A percentile compares a stretch with the other conserved stretches of the same genome.
Conservation (phyloP, 129 eudicot species). For the Helianthus annuus region DNA sequence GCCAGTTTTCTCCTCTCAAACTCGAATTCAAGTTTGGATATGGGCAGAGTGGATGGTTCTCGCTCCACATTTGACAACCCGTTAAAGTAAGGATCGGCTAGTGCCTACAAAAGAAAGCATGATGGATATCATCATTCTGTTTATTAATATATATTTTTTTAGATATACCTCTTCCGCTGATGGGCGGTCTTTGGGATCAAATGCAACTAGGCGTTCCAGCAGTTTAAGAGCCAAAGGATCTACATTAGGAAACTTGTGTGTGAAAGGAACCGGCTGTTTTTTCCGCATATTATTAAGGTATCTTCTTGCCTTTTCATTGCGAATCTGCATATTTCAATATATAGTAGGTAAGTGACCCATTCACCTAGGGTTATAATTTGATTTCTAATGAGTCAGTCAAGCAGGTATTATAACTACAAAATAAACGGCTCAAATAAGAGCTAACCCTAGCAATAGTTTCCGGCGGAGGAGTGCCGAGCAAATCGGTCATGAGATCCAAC, state of each 20-base stretch:
- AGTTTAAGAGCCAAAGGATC: conserved; percentile 39
- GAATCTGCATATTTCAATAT: conserved; percentile 34
- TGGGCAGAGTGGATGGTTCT: conserved; percentile 78
- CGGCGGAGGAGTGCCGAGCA: conserved; percentile 43
- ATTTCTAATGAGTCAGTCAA: neutral
- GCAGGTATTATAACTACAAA: neutral
- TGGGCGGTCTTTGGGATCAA: conserved; percentile 41
- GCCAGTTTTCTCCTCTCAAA: conserved; percentile 80
- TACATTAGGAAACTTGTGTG: conserved; percentile 37
- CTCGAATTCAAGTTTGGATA: conserved; percentile 91
- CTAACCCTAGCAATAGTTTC: conserved; percentile 47
- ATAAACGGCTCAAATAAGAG: neutral
- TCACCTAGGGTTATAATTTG: neutral
- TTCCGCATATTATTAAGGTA: conserved; percentile 50
- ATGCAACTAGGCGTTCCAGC: conserved; percentile 34
- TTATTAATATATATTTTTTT: no score
- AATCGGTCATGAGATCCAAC: conserved; percentile 48
- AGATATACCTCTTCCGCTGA: conserved; percentile 43
- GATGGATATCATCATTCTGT: neutral
- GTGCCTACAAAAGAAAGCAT: conserved; percentile 48
- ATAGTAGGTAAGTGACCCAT: neutral
- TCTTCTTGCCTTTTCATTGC: conserved; percentile 45
- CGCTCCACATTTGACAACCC: conserved; percentile 81
- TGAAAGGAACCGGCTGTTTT: conserved; percentile 44
- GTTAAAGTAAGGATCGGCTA: conserved; percentile 81